Base-by-base conservation (phyloP, 2,329 filamentous ascomycete genomes). In the Westerdykella aurantiaca region DNA sequence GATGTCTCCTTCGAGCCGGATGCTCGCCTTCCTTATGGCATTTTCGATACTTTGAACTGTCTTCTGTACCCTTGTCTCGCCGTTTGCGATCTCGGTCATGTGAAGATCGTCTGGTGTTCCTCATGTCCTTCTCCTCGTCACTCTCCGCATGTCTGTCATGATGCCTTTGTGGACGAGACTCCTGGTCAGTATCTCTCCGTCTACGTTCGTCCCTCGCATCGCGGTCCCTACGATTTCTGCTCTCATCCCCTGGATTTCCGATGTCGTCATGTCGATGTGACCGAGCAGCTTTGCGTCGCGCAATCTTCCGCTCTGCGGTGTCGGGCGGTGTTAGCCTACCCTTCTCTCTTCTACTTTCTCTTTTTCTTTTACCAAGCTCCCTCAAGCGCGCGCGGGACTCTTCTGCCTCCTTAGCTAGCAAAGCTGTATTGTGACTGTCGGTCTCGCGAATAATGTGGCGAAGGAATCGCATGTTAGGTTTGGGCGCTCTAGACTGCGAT, bases 381-480 rank as follows among this genome's bases (percentile, higher is more conserved):
- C 79, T 78, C 43, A 95, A 76, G 16, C 88, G 81, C 4, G 81
- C 81, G 48, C 77, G 77, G 0, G 88, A 82, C 52, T 97, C 90
- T 38, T 85, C 81, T 21, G 83, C 82, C 65, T 97, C 91, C 60
- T 84, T 94, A 1, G 86, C 87, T 14, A 88, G 79, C 23, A 97
- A 74, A 1, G 88, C 86, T 18, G 86, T 82, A 76, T 98, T 98
- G 69, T 98, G 91, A 42, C 70, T 85, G 56, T 94, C 86, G 7
- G 88, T 94, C 53, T 93, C 86, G 50, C 84, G 85, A 49, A 98
- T 88, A 44, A 97, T 86, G 58, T 93, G 85, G 45, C 83, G 83
- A 34, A 98, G 72, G 63, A 97, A 97, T 29, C 86, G 80, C 0
- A 87, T 96, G 59, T 98, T 97, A 3, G 91, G 90, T 63, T 91